Evolutionary conservation across 306 rosid species (phyloP), one percentile per base, ranked within the genome.

Genomic region (Abrus precatorius): DNA sequence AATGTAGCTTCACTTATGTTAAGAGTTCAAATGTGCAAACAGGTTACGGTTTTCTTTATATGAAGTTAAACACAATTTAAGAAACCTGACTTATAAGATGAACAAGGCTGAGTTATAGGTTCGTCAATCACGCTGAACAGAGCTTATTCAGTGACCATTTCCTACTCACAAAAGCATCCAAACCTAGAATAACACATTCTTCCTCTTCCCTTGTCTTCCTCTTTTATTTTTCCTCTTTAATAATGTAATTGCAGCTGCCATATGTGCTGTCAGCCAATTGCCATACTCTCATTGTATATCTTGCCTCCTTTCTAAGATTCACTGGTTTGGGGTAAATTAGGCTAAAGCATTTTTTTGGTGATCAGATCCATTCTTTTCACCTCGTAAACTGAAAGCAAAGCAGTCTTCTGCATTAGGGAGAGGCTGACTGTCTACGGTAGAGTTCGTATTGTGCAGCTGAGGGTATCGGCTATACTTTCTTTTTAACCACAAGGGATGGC

Each of bases 181-280:
- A 29, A 13, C 41, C 7, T 10, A 57, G 63, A 57, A 50, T 20
- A 20, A 20, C 20, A 50, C 13, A 50, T 50, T 50, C 20, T n/a
- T n/a, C n/a, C n/a, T n/a, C n/a, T n/a, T n/a, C n/a, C n/a, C n/a
- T n/a, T n/a, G n/a, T n/a, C n/a, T n/a, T n/a, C n/a, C n/a, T n/a
- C n/a, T 13, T 28, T 67, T 74, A 65, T 76, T 84, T 9, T 65
- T 30, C 69, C 82, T 80, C 83, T 69, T 81, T 61, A 80, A 55
- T 47, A 79, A 73, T 3, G 80, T 75, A 65, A 65, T 79, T 41
- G 82, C 74, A 28, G 20, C 68, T 66, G 64, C 50, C 61, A 65
- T 41, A 48, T 78, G 63, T 20, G 62, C 36, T 69, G 68, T 77
- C 57, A 9, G 6, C 52, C 4, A 11, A 5, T 7, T 55, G 66